Percentiles rank a stretch among this genome's conserved stretches.
Evolutionary conservation across 139 green algal genomes (phyloP).

Genomic region (Ulvella scutata): DNA sequence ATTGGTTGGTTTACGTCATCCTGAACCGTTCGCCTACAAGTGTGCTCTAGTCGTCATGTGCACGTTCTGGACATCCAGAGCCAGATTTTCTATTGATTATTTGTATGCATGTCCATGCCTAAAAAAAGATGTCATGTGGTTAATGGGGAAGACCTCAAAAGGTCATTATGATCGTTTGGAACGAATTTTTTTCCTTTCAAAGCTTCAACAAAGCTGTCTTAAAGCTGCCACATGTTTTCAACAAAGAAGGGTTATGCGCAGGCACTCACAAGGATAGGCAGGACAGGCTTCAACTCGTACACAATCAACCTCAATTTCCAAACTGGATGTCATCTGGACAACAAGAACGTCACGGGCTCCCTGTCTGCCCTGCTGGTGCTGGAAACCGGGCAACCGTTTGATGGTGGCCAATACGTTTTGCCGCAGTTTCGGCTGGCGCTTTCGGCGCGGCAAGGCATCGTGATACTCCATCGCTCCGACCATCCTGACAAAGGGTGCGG

Average conservation of each 20-base stretch:
- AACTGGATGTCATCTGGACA: conserved; percentile 17
- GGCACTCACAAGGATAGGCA: conserved; percentile 2
- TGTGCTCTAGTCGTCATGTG: no score
- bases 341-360: conserved; percentile 20
- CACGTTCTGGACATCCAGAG: no score
- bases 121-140: no score
- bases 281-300: conserved; percentile 19
- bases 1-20: no score
- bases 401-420: conserved; percentile 19
- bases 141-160: no score
- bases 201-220: no score
- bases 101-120: no score
- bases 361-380: conserved; percentile 19
- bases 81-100: no score
- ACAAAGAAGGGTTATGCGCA: neutral
- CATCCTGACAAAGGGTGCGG: conserved; percentile 5
- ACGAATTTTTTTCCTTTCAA: no score
- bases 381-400: conserved; percentile 12
- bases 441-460: conserved; percentile 14
- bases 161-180: no score
- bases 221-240: no score
- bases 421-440: conserved; percentile 16
- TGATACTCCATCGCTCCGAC: conserved; percentile 21
- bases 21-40: no score
- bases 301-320: conserved; percentile 20